These are phyloP conservation scores for Gastrolobium villosum DNA, from an alignment of 306 rosid genomes.

Conservation along the genomic window DNA sequence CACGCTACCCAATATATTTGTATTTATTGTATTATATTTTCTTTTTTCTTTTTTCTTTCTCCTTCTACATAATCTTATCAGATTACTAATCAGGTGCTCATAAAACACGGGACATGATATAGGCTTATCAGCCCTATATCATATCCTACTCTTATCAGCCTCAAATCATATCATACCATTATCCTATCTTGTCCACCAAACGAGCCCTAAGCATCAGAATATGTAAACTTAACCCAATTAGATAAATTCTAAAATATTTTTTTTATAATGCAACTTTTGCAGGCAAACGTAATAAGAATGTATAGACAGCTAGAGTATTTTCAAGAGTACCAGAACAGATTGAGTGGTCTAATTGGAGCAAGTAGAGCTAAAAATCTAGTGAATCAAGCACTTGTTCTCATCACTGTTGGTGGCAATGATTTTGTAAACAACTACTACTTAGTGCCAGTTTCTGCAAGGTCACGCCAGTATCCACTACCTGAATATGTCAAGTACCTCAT, in stretches of 20 bases:
- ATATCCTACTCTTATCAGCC: too few relatives aligned
- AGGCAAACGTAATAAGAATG: constrained; percentile 79
- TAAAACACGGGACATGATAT: too few relatives aligned
- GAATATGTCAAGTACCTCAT: constrained; percentile 68
- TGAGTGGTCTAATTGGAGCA: constrained; percentile 62
- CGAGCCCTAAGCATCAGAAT: too few relatives aligned
- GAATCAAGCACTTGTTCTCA: constrained; percentile 60
- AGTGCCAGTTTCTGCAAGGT: constrained; percentile 77
- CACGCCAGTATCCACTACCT: constrained; percentile 70
- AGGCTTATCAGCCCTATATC: too few relatives aligned
- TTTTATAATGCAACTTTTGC: constrained; percentile 38
- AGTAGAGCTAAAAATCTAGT: constrained; percentile 51
- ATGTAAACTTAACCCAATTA: not conserved
- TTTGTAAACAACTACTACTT: constrained; percentile 85
- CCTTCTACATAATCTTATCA: too few relatives aligned
- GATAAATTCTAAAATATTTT: too few relatives aligned
- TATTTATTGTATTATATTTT: too few relatives aligned
- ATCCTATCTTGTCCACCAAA: too few relatives aligned
- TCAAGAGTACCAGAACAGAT: constrained; percentile 61
- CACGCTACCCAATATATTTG: too few relatives aligned
- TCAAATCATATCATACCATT: too few relatives aligned
- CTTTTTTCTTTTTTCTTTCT: too few relatives aligned
- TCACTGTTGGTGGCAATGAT: constrained; percentile 88
- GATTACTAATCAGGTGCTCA: too few relatives aligned
- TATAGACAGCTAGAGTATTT: constrained; percentile 61